Percentiles rank a stretch among this genome's conserved stretches.
phyloP scores from a whole-genome alignment of 139 green algal genomes.

The Picochlorum sp. region DNA sequence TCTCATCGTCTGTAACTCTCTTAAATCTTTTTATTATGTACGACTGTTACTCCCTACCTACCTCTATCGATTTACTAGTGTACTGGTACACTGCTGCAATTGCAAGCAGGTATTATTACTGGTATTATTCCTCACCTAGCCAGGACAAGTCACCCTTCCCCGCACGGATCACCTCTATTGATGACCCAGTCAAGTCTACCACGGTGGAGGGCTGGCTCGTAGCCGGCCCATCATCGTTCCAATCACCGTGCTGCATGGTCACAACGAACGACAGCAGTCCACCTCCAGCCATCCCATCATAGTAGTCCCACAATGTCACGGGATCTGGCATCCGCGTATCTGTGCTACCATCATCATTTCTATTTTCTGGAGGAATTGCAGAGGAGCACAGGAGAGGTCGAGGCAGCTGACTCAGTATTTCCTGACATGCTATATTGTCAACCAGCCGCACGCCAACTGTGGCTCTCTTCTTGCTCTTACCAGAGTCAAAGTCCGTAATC shows the following conservation, averaged over 20 bases:
- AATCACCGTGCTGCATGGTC: not conserved
- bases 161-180: too few relatives aligned
- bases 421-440: slow-evolving; percentile 38
- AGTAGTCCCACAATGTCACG: not conserved
- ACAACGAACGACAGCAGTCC: not conserved
- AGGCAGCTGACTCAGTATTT: slow-evolving; percentile 46
- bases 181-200: too few relatives aligned
- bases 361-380: not conserved
- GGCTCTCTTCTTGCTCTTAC: slow-evolving; percentile 35
- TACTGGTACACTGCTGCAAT: too few relatives aligned
- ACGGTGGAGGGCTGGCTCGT: slow-evolving; percentile 50
- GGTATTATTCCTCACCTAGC: too few relatives aligned
- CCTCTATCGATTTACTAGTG: too few relatives aligned
- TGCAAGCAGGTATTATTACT: too few relatives aligned
- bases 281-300: too few relatives aligned
- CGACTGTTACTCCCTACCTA: too few relatives aligned
- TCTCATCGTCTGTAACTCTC: too few relatives aligned
- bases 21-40: too few relatives aligned
- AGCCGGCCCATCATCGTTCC: not conserved
- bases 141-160: too few relatives aligned
- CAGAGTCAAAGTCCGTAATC: slow-evolving; percentile 13
- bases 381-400: slow-evolving; percentile 63
- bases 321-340: not conserved
- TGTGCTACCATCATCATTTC: slow-evolving; percentile 8
- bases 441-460: slow-evolving; percentile 71